Conservation (phyloP, 2,329 filamentous ascomycete genomes). For the Fusarium sp. region DNA sequence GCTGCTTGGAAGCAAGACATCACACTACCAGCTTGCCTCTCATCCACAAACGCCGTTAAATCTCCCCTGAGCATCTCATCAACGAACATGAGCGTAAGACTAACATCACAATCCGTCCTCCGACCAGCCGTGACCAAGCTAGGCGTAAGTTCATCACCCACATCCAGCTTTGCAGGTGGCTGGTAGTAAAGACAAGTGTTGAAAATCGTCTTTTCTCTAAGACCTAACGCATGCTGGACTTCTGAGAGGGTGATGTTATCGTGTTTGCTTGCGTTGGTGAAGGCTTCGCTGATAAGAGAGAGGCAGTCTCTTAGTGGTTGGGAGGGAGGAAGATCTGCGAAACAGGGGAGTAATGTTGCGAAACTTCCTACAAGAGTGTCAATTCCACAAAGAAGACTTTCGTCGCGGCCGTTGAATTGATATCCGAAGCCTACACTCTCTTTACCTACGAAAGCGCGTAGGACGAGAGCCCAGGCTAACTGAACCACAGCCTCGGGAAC, state of each 20-base stretch:
- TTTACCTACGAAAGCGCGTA: constrained; percentile 65
- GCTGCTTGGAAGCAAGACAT: constrained; percentile 65
- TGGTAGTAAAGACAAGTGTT: constrained; percentile 64
- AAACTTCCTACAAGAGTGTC: constrained; percentile 60
- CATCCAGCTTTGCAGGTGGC: constrained; percentile 47
- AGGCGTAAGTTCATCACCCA: background rate
- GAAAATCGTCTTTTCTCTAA: constrained; percentile 58
- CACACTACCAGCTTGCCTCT: constrained; percentile 58
- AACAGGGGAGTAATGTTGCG: constrained; percentile 53
- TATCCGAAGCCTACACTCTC: constrained; percentile 67
- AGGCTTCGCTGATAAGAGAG: constrained; percentile 47
- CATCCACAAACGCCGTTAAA: constrained; percentile 49
- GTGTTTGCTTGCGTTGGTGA: constrained; percentile 45
- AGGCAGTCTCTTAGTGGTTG: constrained; percentile 50
- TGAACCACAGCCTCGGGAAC: constrained; percentile 63
- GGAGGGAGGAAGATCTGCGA: constrained; percentile 47
- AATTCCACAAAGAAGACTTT: constrained; percentile 55
- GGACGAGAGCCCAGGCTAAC: constrained; percentile 69
- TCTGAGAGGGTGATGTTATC: constrained; percentile 60
- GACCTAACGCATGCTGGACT: constrained; percentile 59
- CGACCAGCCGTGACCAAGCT: constrained; percentile 43
- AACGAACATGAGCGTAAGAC: constrained; percentile 57
- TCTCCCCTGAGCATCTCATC: constrained; percentile 56
- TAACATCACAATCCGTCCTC: constrained; percentile 60
- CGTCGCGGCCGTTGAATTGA: constrained; percentile 58